Base-by-base conservation (phyloP, 768 basidiomycete species). In the Kwoniella dejecticola region DNA sequence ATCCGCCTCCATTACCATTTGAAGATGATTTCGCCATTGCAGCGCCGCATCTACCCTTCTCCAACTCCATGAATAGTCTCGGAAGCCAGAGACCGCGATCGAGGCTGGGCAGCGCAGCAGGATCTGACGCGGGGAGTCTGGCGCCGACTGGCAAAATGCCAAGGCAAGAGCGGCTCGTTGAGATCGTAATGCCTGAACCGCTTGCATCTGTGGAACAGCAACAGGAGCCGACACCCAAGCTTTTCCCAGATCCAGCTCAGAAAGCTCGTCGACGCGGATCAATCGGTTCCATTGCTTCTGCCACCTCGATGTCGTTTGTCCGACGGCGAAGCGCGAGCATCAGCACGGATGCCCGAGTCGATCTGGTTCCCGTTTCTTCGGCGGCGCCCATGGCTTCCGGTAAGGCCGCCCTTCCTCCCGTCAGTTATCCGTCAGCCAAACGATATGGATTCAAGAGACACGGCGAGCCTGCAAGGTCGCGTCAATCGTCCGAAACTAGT, bases 131-230 rank as follows among this genome's bases (percentile, higher is more conserved):
- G 7, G 67, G 64, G 3, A 64, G 62, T 31, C 19, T 64, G 7
- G 49, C 54, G 10, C 62, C 64, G 3, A 33, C 46, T 23, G 45
- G 44, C 17, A 53, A 61, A 29, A 63, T 68, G 63, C 71, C 73
- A 1, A 52, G 67, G 2, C 60, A 61, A 30, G 77, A 78, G 57
- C 58, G 75, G 13, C 40, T 77, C n/a, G 60, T 77, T 8, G 77
- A 78, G 53, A 69, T 78, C 27, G 67, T 77, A 60, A 78, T 78
- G 77, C 77, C 77, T 0, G 74, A 74, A 48, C 76, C 76, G 1
- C 57, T 77, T 24, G 66, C 70, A 36, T 36, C 33, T 36, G 33
- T 10, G 64, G 72, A 0, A 31, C 62, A 29, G 44, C 60, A 4
- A 46, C 58, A 27, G 38, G 52, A 15, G 56, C 33, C 17, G 57